phyloP scores from a whole-genome alignment of 805 yeast species.

The Clavispora asparagi region DNA sequence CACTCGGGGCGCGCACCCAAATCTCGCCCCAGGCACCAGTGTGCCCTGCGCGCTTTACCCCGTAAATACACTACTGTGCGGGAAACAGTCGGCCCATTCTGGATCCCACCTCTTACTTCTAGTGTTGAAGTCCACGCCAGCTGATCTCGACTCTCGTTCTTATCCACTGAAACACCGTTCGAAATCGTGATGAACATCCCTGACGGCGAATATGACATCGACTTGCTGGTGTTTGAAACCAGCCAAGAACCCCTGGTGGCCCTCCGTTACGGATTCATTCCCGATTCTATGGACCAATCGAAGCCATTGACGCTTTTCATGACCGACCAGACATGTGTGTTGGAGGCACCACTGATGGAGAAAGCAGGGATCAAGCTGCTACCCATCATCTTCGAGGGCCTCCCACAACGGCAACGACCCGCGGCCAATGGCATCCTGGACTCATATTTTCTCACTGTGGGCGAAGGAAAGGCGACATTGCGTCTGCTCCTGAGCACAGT shows the following conservation, averaged over 20 bases:
- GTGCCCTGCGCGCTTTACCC: too few species aligned
- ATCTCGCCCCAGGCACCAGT: too few species aligned
- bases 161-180: neutral
- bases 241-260: conserved; percentile 8
- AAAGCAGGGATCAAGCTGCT: conserved; percentile 4
- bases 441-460: conserved; percentile 23
- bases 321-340: conserved; percentile 26
- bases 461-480: conserved; percentile 11
- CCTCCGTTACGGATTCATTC: conserved; percentile 37
- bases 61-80: neutral
- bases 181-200: conserved; percentile 21
- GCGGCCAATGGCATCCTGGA: conserved; percentile 15
- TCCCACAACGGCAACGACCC: conserved; percentile 23
- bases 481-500: conserved; percentile 27
- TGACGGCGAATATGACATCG: conserved; percentile 43
- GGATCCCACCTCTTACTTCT: neutral
- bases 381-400: conserved; percentile 37
- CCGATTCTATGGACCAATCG: conserved; percentile 36
- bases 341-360: conserved; percentile 26
- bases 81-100: neutral
- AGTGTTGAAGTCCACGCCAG: neutral
- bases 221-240: conserved; percentile 21
- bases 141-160: neutral
- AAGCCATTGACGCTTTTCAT: conserved; percentile 31
- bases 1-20: too few species aligned